Base-by-base conservation (phyloP, 2,329 filamentous ascomycete species). In the Hymenoscyphus salicellus region DNA sequence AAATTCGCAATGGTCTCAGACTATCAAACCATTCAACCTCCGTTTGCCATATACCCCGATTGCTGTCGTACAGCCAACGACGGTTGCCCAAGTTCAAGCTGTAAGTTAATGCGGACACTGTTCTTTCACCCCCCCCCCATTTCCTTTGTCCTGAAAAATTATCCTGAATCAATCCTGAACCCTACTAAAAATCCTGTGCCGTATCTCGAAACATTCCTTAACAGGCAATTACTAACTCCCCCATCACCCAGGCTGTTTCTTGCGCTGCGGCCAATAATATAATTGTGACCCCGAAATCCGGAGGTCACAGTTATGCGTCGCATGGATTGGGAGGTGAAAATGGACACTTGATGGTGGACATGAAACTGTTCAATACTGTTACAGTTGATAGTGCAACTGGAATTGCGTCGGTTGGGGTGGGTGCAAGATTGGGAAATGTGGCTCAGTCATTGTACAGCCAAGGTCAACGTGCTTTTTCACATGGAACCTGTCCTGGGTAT, bases 271-370 rank as follows among this genome's bases (percentile, higher is more conserved):
- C 77, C 23, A 65, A 74, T 57, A 74, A 75, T 5, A 72, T 82
- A 32, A 80, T 81, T 33, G 79, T 86, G 3, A 81, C 81, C 38
- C 77, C 83, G 1, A 82, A 80, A 65, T 78, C 79, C 32, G 84
- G 84, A 16, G 84, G 84, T 0, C 84, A 86, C 71, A 82, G 79
- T 49, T 86, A 84, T 72, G 83, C 76, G 0, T 83, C 81, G 28
- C 82, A 70, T 61, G 63, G 65, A 1, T 52, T 68, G 0, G 83
- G 84, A 0, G 85, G 84, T 16, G 75, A 77, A 8, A 78, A 84
- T 68, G 84, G 83, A 20, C 78, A 76, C 16, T 75, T 87, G 16
- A 78, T 83, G 64, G 78, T 88, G 67, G 85, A 88, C 70, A 75
- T 88, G 65, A 73, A 77, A 61, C 80, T 83, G 38, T 77, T 88